Conservation (phyloP, 139 green algal species). For the Diplosphaera chodatii region DNA sequence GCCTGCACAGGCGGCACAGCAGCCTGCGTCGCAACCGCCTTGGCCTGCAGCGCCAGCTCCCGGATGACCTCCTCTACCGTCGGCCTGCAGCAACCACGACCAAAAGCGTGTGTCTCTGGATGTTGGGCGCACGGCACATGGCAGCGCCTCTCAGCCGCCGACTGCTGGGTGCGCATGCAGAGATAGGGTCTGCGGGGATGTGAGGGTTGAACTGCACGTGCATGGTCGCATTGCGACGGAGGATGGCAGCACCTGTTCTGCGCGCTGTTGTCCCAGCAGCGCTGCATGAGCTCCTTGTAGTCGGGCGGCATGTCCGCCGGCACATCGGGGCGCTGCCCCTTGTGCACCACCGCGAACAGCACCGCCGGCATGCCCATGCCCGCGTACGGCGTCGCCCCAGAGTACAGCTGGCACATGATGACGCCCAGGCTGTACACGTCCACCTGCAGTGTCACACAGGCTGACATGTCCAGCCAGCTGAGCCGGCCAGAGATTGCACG, state of each 20-base stretch:
- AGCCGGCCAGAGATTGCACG: no score
- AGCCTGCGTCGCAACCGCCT: neutral
- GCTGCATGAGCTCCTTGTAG: neutral
- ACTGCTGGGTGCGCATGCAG: no score
- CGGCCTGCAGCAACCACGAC: neutral
- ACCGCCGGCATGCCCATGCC: slow-evolving; percentile 1
- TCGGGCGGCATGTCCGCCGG: neutral
- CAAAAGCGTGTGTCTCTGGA: no score
- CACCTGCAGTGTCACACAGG: neutral
- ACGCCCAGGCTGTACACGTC: neutral
- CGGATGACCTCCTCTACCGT: neutral
- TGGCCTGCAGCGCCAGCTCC: neutral
- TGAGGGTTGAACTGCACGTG: no score
- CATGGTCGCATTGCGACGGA: no score
- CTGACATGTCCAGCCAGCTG: no score
- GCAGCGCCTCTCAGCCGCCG: neutral
- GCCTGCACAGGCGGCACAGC: no score
- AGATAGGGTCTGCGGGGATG: no score
- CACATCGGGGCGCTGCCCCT: neutral
- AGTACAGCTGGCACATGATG: neutral
- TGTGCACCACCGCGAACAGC: slow-evolving; percentile 8
- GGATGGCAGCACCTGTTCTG: neutral
- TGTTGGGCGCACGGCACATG: no score
- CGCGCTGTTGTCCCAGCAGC: neutral
- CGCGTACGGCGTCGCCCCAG: neutral